Conservation (phyloP, 1,139 yeast genomes). For the Protomyces gravidus region DNA sequence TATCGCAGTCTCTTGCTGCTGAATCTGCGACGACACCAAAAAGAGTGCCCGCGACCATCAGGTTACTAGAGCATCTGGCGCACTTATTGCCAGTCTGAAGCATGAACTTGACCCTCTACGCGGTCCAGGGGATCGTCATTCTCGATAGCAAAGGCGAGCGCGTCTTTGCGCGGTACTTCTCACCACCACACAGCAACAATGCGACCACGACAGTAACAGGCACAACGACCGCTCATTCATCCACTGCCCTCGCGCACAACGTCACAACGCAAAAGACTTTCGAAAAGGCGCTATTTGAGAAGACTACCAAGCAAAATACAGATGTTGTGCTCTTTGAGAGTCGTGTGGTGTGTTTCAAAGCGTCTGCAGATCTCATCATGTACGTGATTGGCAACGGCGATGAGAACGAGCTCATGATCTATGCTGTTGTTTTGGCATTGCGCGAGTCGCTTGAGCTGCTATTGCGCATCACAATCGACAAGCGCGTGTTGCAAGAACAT, state of each 20-base stretch:
- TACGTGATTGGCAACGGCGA: conserved; percentile 66
- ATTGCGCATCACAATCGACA: conserved; percentile 56
- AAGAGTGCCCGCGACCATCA: background rate
- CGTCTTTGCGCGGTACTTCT: conserved; percentile 78
- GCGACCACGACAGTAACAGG: background rate
- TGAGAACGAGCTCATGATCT: conserved; percentile 82
- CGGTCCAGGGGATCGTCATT: conserved; percentile 51
- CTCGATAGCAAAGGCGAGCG: conserved; percentile 80
- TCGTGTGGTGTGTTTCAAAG: conserved; percentile 76
- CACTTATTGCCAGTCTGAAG: background rate
- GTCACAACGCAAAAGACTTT: conserved; percentile 61
- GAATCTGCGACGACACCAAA: background rate
- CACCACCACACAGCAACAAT: conserved; percentile 50
- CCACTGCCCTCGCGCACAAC: conserved; percentile 33
- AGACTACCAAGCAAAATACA: conserved; percentile 72
- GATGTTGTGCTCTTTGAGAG: conserved; percentile 78
- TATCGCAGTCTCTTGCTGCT: background rate
- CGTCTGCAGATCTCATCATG: conserved; percentile 65
- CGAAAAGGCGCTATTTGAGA: conserved; percentile 66
- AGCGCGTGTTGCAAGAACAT: conserved; percentile 69
- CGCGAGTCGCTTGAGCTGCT: conserved; percentile 76
- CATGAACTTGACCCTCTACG: conserved; percentile 44
- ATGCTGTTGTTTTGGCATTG: conserved; percentile 70
- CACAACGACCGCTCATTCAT: conserved; percentile 36
- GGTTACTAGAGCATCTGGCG: background rate